Conservation (phyloP, 1,284 basidiomycete species). For the Dichomitus squalens region DNA sequence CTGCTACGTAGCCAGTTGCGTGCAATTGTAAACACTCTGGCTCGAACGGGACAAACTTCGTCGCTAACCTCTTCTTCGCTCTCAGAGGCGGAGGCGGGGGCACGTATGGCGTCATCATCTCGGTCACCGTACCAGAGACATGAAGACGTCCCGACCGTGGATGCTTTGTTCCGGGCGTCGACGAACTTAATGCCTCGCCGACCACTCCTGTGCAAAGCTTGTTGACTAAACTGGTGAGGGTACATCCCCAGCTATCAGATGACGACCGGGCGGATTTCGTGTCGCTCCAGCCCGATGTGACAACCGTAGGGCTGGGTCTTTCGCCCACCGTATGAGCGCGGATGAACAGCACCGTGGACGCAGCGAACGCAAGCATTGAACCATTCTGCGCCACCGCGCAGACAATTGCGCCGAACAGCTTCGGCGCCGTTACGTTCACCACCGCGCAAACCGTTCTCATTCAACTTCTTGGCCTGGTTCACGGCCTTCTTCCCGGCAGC, state of each 20-base stretch:
- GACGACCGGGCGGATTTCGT: conserved; percentile 26
- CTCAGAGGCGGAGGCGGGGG: conserved; percentile 52
- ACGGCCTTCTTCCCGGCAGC: conserved; percentile 10
- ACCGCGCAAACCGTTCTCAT: conserved; percentile 12
- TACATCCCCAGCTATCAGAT: conserved; percentile 24
- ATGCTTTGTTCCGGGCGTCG: conserved; percentile 28
- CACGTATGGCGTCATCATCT: conserved; percentile 44
- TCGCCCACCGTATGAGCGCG: conserved; percentile 29
- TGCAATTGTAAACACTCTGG: too few relatives aligned
- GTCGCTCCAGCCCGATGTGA: conserved; percentile 3
- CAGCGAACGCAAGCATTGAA: conserved; percentile 35
- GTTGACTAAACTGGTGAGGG: conserved; percentile 22
- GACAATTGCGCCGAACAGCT: conserved; percentile 24
- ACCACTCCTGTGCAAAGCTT: conserved; percentile 17
- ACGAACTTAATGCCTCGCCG: conserved; percentile 14
- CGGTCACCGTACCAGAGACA: conserved; percentile 43
- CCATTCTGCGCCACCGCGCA: conserved; percentile 34
- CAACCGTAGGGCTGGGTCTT: conserved; percentile 9
- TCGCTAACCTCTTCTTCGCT: conserved; percentile 52
- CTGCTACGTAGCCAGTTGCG: too few relatives aligned
- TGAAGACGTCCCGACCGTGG: conserved; percentile 33
- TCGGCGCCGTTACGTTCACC: conserved; percentile 21
- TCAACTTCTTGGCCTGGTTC: conserved; percentile 35
- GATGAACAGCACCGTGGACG: conserved; percentile 37
- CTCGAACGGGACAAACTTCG: conserved; percentile 37